A percentile compares a stretch with the other conserved stretches of the same genome.
phyloP scores from a whole-genome alignment of 2,329 filamentous ascomycete genomes.

The Claviceps sp. region DNA sequence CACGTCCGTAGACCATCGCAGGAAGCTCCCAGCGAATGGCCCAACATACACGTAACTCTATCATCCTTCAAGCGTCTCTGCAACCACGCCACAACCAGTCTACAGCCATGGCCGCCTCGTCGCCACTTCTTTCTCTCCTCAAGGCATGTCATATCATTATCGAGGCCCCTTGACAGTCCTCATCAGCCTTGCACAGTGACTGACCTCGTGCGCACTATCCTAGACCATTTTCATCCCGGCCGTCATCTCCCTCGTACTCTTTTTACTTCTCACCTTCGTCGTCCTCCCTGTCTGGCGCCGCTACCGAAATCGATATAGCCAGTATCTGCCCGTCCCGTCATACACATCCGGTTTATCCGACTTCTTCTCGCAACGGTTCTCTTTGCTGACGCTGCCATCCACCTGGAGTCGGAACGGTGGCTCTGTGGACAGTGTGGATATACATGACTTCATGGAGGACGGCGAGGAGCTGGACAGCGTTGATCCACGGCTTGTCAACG shows the following conservation, averaged over 20 bases:
- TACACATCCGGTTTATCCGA: conserved; percentile 41
- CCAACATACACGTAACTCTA: neutral
- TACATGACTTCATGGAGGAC: conserved; percentile 23
- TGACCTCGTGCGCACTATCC: conserved; percentile 1
- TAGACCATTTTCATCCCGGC: conserved; percentile 61
- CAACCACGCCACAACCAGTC: neutral
- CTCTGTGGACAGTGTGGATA: conserved; percentile 34
- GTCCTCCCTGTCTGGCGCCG: conserved; percentile 55
- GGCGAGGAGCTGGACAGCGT: conserved; percentile 56
- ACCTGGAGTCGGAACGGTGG: conserved; percentile 32
- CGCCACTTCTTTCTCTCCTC: conserved; percentile 16
- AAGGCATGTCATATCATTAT: conserved; percentile 17
- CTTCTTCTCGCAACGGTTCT: conserved; percentile 25
- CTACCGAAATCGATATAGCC: conserved; percentile 57
- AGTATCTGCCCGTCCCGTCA: conserved; percentile 56
- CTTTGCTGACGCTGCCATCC: conserved; percentile 24
- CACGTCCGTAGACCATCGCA: neutral
- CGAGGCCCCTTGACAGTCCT: neutral
- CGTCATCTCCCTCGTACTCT: conserved; percentile 55
- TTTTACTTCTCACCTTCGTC: conserved; percentile 50
- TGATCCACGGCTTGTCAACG: conserved; percentile 32
- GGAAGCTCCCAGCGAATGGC: neutral
- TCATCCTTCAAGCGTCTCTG: neutral
- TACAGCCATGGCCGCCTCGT: neutral
- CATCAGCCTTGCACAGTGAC: neutral